These are phyloP conservation scores for Triangularia verruculosa DNA, from an alignment of 2,329 filamentous ascomycete genomes.

Conservation along the genomic window DNA sequence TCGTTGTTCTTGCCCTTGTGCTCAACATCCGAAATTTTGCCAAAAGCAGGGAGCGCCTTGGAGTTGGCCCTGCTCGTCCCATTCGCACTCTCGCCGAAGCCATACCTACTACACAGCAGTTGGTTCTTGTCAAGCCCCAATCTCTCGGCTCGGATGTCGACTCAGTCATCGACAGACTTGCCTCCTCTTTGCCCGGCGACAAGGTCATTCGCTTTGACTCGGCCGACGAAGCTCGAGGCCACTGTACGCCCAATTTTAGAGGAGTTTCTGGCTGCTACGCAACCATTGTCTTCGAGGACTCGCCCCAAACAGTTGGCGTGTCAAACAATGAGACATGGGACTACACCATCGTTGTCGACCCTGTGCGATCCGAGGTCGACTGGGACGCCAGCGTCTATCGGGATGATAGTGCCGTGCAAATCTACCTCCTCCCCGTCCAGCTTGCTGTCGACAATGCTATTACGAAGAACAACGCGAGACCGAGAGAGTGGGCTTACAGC, in stretches of 20 bases:
- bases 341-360: slow-evolving; percentile 31
- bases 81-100: slow-evolving; percentile 24
- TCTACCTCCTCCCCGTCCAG: slow-evolving; percentile 29
- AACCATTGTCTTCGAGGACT: slow-evolving; percentile 32
- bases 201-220: slow-evolving; percentile 22
- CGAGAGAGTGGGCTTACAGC: slow-evolving; percentile 26
- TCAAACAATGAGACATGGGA: slow-evolving; percentile 29
- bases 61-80: slow-evolving; percentile 21
- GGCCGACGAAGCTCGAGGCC: slow-evolving; percentile 18
- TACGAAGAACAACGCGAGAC: slow-evolving; percentile 26
- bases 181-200: slow-evolving; percentile 20
- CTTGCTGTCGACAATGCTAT: slow-evolving; percentile 37
- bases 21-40: slow-evolving; percentile 30
- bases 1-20: slow-evolving; percentile 32
- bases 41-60: slow-evolving; percentile 15
- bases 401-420: slow-evolving; percentile 26
- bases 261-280: slow-evolving; percentile 33
- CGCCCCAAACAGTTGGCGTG: slow-evolving; percentile 25
- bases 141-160: slow-evolving; percentile 29
- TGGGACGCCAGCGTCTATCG: slow-evolving; percentile 46
- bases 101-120: slow-evolving; percentile 25
- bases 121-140: slow-evolving; percentile 28
- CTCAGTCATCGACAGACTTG: slow-evolving; percentile 28
- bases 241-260: slow-evolving; percentile 29
- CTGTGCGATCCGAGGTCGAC: slow-evolving; percentile 34